phyloP scores from a whole-genome alignment of 257 asterid genomes.

The Coffea canephora region DNA sequence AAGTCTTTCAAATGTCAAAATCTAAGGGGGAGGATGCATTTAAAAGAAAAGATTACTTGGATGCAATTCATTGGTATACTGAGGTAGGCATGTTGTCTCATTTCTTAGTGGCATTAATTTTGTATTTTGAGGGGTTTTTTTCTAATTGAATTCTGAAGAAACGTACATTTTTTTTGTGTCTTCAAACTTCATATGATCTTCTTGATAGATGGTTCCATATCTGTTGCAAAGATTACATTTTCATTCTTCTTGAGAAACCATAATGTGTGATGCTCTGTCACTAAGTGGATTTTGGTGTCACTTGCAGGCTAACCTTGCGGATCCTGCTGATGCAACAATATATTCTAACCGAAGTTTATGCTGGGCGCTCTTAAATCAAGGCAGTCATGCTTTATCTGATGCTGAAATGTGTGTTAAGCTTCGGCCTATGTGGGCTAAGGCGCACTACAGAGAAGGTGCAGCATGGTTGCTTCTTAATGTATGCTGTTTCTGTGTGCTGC shows the following conservation, averaged over 20 bases:
- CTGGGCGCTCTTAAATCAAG: conserved; percentile 1
- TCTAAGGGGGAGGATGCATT: conserved; percentile 18
- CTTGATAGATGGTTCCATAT: neutral
- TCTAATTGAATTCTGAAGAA: neutral
- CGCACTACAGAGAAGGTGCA: conserved; percentile 18
- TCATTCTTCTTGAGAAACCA: neutral
- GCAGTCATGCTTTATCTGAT: neutral
- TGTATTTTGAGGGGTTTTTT: neutral
- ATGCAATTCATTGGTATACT: conserved; percentile 31
- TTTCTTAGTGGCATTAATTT: neutral
- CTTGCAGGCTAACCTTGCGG: conserved; percentile 13
- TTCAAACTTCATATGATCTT: neutral
- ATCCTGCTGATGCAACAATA: conserved; percentile 11
- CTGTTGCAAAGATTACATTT: too few species aligned
- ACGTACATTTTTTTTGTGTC: neutral
- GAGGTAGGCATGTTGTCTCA: conserved; percentile 17
- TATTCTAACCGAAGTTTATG: conserved; percentile 15
- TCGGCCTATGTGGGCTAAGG: conserved; percentile 16
- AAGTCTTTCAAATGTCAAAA: neutral
- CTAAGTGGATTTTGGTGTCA: neutral
- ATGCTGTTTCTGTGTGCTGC: neutral
- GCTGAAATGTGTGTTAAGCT: conserved; percentile 8
- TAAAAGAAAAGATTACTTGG: conserved; percentile 7
- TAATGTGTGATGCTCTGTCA: neutral
- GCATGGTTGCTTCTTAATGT: conserved; percentile 12